Evolutionary conservation across 2,329 filamentous ascomycete species (phyloP).

Genomic region (Penicillium sp.): DNA sequence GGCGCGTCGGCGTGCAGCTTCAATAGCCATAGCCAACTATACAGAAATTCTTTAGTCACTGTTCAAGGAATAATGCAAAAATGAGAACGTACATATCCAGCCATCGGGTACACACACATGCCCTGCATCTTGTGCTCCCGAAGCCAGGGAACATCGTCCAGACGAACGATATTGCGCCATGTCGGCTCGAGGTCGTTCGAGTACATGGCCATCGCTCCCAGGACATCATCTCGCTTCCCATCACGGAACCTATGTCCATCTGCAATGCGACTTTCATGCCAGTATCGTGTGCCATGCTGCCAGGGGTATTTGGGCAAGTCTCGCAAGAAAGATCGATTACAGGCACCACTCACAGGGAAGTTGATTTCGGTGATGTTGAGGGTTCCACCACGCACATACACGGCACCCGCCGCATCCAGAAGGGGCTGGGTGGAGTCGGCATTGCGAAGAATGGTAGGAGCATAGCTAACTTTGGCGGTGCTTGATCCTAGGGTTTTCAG

Average conservation of each 20-base stretch:
- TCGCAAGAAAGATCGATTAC: constrained; percentile 26
- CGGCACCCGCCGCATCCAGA: constrained; percentile 28
- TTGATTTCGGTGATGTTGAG: constrained; percentile 26
- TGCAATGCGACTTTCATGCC: constrained; percentile 50
- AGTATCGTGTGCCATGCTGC: constrained; percentile 52
- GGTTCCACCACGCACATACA: constrained; percentile 21
- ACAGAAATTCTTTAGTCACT: constrained; percentile 2
- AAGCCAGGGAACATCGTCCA: constrained; percentile 34
- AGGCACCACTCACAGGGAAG: constrained; percentile 22
- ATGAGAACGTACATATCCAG: constrained; percentile 28
- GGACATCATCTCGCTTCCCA: constrained; percentile 31
- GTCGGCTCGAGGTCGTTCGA: constrained; percentile 29
- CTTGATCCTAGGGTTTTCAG: constrained; percentile 29
- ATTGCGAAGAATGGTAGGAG: constrained; percentile 31
- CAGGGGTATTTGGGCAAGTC: constrained; percentile 53
- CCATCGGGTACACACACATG: constrained; percentile 30
- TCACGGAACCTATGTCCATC: constrained; percentile 30
- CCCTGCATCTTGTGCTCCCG: constrained; percentile 41
- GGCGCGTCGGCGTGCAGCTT: constrained; percentile 38
- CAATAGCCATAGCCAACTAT: constrained; percentile 37
- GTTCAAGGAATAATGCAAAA: neutral
- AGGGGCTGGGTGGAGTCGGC: constrained; percentile 28
- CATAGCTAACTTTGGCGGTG: constrained; percentile 25
- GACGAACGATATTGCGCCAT: constrained; percentile 34
- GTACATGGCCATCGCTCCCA: constrained; percentile 34